Evolutionary conservation across 192 early-diverging fungal species (phyloP), one percentile per base, ranked within the genome.

Genomic region (Glomus cerebriforme): DNA sequence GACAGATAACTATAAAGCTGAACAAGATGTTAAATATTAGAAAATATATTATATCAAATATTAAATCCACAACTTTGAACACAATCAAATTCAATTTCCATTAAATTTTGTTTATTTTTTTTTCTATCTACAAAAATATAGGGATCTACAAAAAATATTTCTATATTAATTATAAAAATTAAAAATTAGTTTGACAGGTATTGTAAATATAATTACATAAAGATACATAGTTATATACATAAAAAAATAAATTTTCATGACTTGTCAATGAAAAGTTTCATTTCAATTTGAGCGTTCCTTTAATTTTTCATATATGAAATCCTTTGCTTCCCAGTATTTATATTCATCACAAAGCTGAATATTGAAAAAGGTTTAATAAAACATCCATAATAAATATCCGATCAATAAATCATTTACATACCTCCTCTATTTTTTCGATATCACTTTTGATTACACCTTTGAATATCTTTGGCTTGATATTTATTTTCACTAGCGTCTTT

Each of bases 81-180:
- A 47, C n/a, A n/a, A n/a, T n/a, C 27, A 29, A 79, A 79, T 43
- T 79, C 67, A 45, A 71, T 79, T 71, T 79, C 63, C 29, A 32
- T 67, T 34, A 78, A 68, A 78, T 78, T 78, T 67, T 78, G 77
- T 37, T 78, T 78, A 64, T 49, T 79, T 37, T 31, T 19, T 37
- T 79, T 43, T 31, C 24, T 71, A 24, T 79, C 67, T 22, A 71
- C 39, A 70, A 79, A 79, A 37, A 79, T 43, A 37, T 49, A 62
- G 0, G 37, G 77, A 39, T 79, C 67, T 62, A 45, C 17, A 37
- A 79, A 24, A 68, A 79, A 79, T 43, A 79, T 79, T 31, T 79
- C 67, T 71, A 79, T 59, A 79, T 62, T 78, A 68, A 64, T 64
- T 39, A 77, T 27, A 78, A 26, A n/a, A 67, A 78, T 78, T 78